Conservation (phyloP, 2,329 filamentous ascomycete species). For the Botryotinia convoluta region DNA sequence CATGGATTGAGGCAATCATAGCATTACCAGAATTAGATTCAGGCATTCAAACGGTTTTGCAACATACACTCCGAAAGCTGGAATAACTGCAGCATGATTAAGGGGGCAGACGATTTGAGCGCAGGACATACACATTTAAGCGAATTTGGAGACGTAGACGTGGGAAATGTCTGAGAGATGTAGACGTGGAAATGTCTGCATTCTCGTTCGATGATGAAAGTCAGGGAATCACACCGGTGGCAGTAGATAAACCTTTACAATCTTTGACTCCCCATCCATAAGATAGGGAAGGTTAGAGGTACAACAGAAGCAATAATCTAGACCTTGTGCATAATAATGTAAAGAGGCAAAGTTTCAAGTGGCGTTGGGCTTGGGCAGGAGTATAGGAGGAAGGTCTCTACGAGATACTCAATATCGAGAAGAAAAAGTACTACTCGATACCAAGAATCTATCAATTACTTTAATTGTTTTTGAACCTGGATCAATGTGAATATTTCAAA, state of each 20-base stretch:
- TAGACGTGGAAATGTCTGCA: neutral
- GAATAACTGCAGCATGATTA: slow-evolving; percentile 17
- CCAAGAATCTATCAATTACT: neutral
- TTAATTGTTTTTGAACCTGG: neutral
- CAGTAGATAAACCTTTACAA: neutral
- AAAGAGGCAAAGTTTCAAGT: neutral
- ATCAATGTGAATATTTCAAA: neutral
- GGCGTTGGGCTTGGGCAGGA: slow-evolving; percentile 1
- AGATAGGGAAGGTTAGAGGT: neutral
- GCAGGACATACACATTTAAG: neutral
- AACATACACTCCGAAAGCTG: slow-evolving; percentile 43
- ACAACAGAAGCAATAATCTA: neutral
- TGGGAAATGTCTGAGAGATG: neutral
- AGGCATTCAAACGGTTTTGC: slow-evolving; percentile 54
- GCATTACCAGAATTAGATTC: slow-evolving; percentile 51
- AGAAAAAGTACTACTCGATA: neutral
- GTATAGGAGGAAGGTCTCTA: neutral
- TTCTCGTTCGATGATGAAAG: neutral
- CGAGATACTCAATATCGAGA: neutral
- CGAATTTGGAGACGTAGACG: neutral
- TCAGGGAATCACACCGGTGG: too few relatives aligned
- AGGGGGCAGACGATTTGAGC: neutral
- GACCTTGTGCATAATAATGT: slow-evolving; percentile 9
- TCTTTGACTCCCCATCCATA: neutral
- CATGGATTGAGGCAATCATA: slow-evolving; percentile 56